These are phyloP conservation scores for Starmerella stigmatis DNA, from an alignment of 805 yeast species.

Conservation along the genomic window DNA sequence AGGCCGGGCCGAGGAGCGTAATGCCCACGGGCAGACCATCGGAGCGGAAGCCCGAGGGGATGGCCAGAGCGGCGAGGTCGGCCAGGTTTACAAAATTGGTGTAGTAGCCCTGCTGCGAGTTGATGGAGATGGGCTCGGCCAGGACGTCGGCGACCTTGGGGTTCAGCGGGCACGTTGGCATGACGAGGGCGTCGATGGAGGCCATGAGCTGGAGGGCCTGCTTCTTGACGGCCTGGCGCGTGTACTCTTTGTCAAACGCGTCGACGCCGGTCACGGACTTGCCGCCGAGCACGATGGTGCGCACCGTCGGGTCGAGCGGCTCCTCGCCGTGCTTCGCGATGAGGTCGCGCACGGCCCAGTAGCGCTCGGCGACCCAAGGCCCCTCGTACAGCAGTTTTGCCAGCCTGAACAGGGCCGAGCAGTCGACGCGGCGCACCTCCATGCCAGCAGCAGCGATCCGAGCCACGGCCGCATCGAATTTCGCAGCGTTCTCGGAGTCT, in stretches of 20 bases:
- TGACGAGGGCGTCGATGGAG: slow-evolving; percentile 63
- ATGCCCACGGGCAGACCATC: slow-evolving; percentile 90
- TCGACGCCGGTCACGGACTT: slow-evolving; percentile 70
- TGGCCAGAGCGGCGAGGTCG: slow-evolving; percentile 80
- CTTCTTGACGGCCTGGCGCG: slow-evolving; percentile 69
- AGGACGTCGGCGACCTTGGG: slow-evolving; percentile 68
- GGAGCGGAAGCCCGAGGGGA: slow-evolving; percentile 78
- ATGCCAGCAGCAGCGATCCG: slow-evolving; percentile 44
- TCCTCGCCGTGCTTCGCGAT: slow-evolving; percentile 56
- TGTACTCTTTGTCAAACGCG: slow-evolving; percentile 75
- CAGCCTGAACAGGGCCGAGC: slow-evolving; percentile 62
- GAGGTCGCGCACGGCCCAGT: slow-evolving; percentile 65
- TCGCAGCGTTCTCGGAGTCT: slow-evolving; percentile 62
- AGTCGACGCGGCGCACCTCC: slow-evolving; percentile 53
- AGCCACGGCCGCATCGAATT: slow-evolving; percentile 54
- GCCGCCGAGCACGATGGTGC: slow-evolving; percentile 66
- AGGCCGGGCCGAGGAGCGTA: slow-evolving; percentile 69
- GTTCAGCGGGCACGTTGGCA: slow-evolving; percentile 90
- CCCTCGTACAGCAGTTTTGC: slow-evolving; percentile 91
- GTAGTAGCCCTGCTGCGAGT: slow-evolving; percentile 95
- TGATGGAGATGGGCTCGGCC: slow-evolving; percentile 68
- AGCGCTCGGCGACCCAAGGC: slow-evolving; percentile 97
- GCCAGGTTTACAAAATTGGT: slow-evolving; percentile 93
- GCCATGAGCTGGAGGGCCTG: slow-evolving; percentile 43
- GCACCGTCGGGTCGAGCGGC: slow-evolving; percentile 76